A percentile compares a stretch with the other conserved stretches of the same genome.
Evolutionary conservation across 768 basidiomycete species (phyloP).

Genomic region (Mycena kentingensis): DNA sequence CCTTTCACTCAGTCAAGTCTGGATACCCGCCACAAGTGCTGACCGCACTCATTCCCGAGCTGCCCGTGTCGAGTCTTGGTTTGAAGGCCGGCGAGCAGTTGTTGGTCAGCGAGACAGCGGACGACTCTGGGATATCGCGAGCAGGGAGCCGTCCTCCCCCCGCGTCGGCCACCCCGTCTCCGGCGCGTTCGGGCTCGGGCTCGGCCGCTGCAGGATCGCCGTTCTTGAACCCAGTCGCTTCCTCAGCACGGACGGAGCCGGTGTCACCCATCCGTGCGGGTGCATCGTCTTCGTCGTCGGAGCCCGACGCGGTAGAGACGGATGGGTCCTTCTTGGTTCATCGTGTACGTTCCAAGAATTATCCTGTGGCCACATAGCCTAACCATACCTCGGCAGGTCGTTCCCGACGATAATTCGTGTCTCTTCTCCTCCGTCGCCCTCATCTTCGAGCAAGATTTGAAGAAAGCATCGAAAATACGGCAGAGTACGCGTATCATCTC

Average conservation of each 20-base stretch:
- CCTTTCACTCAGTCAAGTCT: conserved; percentile 56
- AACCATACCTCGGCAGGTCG: conserved; percentile 48
- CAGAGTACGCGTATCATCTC: conserved; percentile 53
- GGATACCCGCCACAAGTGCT: conserved; percentile 85
- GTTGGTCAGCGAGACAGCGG: conserved; percentile 60
- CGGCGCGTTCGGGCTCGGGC: conserved; percentile 6
- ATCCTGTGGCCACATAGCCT: not conserved
- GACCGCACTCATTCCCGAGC: conserved; percentile 69
- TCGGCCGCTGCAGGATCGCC: conserved; percentile 1
- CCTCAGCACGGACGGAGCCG: not conserved
- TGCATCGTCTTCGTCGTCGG: conserved; percentile 30
- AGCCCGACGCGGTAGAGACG: conserved; percentile 60
- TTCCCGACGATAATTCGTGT: conserved; percentile 98
- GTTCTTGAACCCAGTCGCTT: conserved; percentile 5
- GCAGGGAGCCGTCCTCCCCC: conserved; percentile 26
- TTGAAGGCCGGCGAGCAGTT: conserved; percentile 82
- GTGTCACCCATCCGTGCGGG: conserved; percentile 22
- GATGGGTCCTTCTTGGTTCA: conserved; percentile 74
- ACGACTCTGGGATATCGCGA: conserved; percentile 24
- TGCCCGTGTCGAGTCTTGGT: conserved; percentile 76
- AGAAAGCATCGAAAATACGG: conserved; percentile 70
- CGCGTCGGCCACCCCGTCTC: conserved; percentile 16
- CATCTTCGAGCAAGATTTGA: conserved; percentile 80
- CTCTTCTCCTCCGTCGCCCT: conserved; percentile 87
- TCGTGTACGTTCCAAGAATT: conserved; percentile 45